Base-by-base conservation (phyloP, 2,329 filamentous ascomycete species). In the Diaporthe nobilis region DNA sequence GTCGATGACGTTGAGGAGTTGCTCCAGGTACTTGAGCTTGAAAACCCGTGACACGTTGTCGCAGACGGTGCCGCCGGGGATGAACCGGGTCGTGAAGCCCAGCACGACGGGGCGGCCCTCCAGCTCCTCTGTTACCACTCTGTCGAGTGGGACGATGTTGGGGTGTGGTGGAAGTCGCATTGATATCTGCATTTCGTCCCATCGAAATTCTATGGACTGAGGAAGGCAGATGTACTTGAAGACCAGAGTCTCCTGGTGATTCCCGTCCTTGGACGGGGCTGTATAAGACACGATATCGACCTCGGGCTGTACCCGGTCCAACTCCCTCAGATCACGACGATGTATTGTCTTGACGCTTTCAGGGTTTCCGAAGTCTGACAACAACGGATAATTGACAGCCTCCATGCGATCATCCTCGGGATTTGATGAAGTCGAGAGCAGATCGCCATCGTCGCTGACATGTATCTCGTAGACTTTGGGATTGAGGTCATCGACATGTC, bases 141-240 rank as follows among this genome's bases (percentile, higher is more conserved):
- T 74, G 74, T 81, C 78, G 67, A 82, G 78, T 20, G 76, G 78
- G 25, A 80, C 76, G 58, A 81, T 75, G 67, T 81, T 80, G 17
- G 76, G 79, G 75, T 82, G 79, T 17, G 2, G 65, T 10, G 84
- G 82, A 2, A 85, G 79, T 53, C 82, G 81, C 75, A 81, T 82
- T 79, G 80, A 81, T 4, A 84, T 72, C 67, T 82, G 81, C 78
- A 84, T 80, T 77, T 85, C 84, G n/a, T 82, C 58, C 82, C 82
- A 85, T n/a, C 51, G 51, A 7, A 10, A 9, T 5, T 9, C 7
- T 13, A 53, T 10, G 10, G n/a, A 53, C 12, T 53, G 7, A 53
- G 7, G 8, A 6, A 53, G 7, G n/a, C 22, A n/a, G 7, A 10
- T 4, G 20, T 53, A 53, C 13, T 53, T 53, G 2, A 51, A 51